phyloP scores from a whole-genome alignment of 2,329 filamentous ascomycete species.

The Aureobasidium musti region DNA sequence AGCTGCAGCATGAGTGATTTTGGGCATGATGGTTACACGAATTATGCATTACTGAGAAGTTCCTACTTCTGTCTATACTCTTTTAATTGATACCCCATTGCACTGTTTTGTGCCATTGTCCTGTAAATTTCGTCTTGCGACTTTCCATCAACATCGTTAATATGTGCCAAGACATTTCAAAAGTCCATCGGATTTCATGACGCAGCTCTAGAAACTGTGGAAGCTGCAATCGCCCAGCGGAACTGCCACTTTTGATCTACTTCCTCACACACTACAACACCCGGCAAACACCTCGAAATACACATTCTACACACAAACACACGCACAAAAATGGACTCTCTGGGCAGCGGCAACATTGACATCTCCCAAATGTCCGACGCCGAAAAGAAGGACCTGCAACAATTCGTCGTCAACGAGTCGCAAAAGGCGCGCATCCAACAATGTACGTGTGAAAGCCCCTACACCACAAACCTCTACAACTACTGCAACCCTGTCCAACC shows the following conservation, averaged over 20 bases:
- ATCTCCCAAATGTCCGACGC: conserved; percentile 73
- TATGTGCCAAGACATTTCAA: conserved; percentile 4
- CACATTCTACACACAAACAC: neutral
- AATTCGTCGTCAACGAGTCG: conserved; percentile 79
- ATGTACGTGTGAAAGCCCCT: conserved; percentile 34
- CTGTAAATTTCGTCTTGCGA: neutral
- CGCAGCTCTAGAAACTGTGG: conserved; percentile 4
- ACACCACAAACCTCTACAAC: neutral
- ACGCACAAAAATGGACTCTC: conserved; percentile 38
- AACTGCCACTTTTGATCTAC: too few species aligned
- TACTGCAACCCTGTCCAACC: too few species aligned
- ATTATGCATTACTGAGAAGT: neutral
- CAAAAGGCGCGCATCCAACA: conserved; percentile 75
- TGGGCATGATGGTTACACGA: conserved; percentile 3
- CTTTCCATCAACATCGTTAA: neutral
- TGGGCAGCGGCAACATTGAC: conserved; percentile 57
- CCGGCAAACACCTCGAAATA: neutral
- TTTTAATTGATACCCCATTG: conserved; percentile 20
- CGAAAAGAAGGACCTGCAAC: conserved; percentile 84
- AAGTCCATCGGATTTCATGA: conserved; percentile 15
- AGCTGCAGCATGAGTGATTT: neutral
- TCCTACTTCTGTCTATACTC: neutral
- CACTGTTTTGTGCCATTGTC: neutral
- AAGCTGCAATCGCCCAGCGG: conserved; percentile 14
- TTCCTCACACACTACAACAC: neutral